A percentile compares a stretch with the other conserved stretches of the same genome.
phyloP scores from a whole-genome alignment of 257 asterid species.

The Gentiana macrophylla region DNA sequence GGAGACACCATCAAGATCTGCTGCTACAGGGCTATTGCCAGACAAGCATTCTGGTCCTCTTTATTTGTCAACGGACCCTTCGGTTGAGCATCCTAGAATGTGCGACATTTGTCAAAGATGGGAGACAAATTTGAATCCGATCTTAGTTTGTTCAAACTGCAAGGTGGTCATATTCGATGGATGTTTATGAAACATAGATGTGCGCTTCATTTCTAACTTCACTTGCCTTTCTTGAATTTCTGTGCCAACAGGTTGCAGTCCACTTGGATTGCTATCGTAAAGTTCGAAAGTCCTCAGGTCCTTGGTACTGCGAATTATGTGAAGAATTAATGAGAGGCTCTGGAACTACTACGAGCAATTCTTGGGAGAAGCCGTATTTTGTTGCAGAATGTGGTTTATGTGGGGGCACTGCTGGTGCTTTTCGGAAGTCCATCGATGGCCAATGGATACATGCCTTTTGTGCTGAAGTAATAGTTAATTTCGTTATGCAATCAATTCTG shows the following conservation, averaged over 20 bases:
- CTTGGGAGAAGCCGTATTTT: slow-evolving; percentile 68
- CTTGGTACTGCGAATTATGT: slow-evolving; percentile 97
- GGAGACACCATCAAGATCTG: slow-evolving; percentile 52
- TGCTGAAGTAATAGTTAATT: slow-evolving; percentile 71
- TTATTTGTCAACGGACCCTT: slow-evolving; percentile 38
- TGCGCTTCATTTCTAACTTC: neutral
- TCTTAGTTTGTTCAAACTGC: slow-evolving; percentile 87
- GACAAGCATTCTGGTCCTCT: slow-evolving; percentile 38
- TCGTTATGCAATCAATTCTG: slow-evolving; percentile 4
- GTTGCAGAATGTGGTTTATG: slow-evolving; percentile 89
- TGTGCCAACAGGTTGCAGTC: slow-evolving; percentile 62
- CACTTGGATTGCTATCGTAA: slow-evolving; percentile 94
- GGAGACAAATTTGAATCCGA: slow-evolving; percentile 72
- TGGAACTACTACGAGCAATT: slow-evolving; percentile 40
- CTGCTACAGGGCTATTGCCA: slow-evolving; percentile 34
- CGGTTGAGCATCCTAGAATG: slow-evolving; percentile 57
- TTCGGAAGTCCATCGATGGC: slow-evolving; percentile 79
- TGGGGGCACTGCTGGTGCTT: slow-evolving; percentile 98
- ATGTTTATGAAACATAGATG: neutral
- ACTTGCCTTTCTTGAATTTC: neutral
- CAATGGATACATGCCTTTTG: slow-evolving; percentile 97
- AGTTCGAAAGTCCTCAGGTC: slow-evolving; percentile 61
- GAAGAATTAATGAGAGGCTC: slow-evolving; percentile 52
- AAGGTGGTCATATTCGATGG: slow-evolving; percentile 40
- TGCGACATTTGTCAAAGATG: slow-evolving; percentile 82